Percentiles rank a stretch among this genome's conserved stretches.
phyloP scores from a whole-genome alignment of 2,329 filamentous ascomycete genomes.

The Pseudopithomyces maydicus region DNA sequence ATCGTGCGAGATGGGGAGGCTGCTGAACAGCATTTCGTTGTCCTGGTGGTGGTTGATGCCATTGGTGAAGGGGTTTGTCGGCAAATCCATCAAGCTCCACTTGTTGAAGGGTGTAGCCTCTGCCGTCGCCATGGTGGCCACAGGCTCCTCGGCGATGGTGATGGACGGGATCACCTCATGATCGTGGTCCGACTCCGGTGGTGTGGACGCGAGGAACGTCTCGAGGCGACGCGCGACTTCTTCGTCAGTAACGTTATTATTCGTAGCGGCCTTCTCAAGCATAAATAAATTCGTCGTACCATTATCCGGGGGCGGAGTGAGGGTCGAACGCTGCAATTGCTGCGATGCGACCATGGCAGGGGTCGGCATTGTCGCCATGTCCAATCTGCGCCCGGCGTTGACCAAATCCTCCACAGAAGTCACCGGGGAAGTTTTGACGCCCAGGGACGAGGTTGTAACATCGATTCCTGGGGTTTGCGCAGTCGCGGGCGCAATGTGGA shows the following conservation, averaged over 20 bases:
- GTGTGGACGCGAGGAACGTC: slow-evolving; percentile 57
- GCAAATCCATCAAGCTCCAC: slow-evolving; percentile 24
- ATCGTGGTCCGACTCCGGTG: slow-evolving; percentile 51
- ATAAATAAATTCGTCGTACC: slow-evolving; percentile 40
- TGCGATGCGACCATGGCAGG: slow-evolving; percentile 16
- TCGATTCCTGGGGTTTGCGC: slow-evolving; percentile 15
- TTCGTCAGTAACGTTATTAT: slow-evolving; percentile 48
- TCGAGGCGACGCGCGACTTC: slow-evolving; percentile 55
- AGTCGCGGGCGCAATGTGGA: slow-evolving; percentile 63
- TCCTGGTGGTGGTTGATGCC: slow-evolving; percentile 41
- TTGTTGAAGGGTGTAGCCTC: slow-evolving; percentile 20
- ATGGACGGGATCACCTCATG: slow-evolving; percentile 33
- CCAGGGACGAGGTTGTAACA: slow-evolving; percentile 14
- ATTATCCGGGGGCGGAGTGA: slow-evolving; percentile 50
- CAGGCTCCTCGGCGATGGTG: slow-evolving; percentile 31
- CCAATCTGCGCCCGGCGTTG: slow-evolving; percentile 50
- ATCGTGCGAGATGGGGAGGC: slow-evolving; percentile 42
- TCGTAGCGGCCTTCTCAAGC: slow-evolving; percentile 34
- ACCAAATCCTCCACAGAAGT: slow-evolving; percentile 54
- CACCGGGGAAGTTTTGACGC: slow-evolving; percentile 34
- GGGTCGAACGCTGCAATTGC: slow-evolving; percentile 29
- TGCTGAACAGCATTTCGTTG: slow-evolving; percentile 40
- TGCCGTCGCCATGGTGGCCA: slow-evolving; percentile 12
- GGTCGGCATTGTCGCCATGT: slow-evolving; percentile 29
- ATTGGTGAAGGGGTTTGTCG: slow-evolving; percentile 23